Evolutionary conservation across 208 protist species (phyloP).

Genomic region (Acanthamoeba lenticulata): DNA sequence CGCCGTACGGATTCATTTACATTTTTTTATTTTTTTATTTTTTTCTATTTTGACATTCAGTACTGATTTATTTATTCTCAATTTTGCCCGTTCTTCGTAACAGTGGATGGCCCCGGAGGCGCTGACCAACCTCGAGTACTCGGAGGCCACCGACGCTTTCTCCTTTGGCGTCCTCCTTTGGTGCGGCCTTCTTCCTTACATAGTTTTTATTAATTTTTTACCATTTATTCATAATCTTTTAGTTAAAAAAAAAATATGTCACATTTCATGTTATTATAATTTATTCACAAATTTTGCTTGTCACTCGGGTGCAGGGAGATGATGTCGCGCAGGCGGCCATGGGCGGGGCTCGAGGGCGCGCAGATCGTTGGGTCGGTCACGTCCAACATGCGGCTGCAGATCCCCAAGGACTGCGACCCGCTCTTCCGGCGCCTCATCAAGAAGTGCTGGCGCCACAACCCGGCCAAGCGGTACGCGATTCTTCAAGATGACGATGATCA

Average conservation of each 20-base stretch:
- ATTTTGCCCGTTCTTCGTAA: too few species aligned
- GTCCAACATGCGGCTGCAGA: conserved; percentile 46
- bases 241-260: background rate
- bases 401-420: conserved; percentile 62
- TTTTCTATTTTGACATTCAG: background rate
- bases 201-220: background rate
- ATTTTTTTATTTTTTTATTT: background rate
- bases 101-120: conserved; percentile 68
- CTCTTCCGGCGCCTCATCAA: conserved; percentile 21
- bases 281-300: too few species aligned
- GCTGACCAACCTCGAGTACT: background rate
- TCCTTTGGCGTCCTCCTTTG: conserved; percentile 61
- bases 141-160: conserved; percentile 3
- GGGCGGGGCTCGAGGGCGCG: background rate
- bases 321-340: conserved; percentile 29
- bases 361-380: conserved; percentile 35
- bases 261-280: background rate
- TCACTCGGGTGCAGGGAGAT: conserved; percentile 1
- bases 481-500: too few species aligned
- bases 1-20: background rate
- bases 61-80: background rate
- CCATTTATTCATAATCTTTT: background rate
- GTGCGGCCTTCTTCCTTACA: background rate
- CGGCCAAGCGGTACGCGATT: conserved; percentile 1
- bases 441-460: conserved; percentile 13